Evolutionary conservation across 352 stramenopile genomes (phyloP).

Genomic region (Elongisporangium senticosum): DNA sequence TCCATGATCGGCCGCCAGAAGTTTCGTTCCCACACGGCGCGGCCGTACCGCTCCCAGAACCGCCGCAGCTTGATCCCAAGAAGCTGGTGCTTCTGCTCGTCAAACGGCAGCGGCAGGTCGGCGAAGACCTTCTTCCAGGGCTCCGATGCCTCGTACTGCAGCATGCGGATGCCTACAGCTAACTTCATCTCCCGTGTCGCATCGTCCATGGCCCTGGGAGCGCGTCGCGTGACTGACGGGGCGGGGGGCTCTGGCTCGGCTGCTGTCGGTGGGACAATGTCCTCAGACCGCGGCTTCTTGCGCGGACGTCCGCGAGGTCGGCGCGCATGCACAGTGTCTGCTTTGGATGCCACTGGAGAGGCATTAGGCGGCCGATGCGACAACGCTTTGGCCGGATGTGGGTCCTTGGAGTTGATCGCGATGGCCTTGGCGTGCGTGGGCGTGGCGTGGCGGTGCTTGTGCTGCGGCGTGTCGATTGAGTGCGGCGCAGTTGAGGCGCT

Average conservation of each 20-base stretch:
- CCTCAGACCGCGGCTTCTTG: not conserved
- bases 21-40: constrained; percentile 44
- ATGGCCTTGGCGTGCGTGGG: not conserved
- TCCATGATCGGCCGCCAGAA: constrained; percentile 34
- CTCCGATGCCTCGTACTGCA: constrained; percentile 15
- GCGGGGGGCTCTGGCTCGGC: not conserved
- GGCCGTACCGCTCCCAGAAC: constrained; percentile 35
- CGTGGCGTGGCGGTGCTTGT: not conserved
- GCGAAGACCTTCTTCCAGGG: constrained; percentile 32
- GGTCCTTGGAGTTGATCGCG: no score
- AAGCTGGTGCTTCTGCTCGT: constrained; percentile 13
- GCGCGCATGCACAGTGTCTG: not conserved
- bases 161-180: constrained; percentile 4
- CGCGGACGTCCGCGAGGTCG: not conserved
- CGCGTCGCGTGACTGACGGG: not conserved
- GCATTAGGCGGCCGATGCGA: not conserved
- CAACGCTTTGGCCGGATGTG: not conserved
- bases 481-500: not conserved
- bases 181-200: not conserved
- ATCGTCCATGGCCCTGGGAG: not conserved
- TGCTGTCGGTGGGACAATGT: not conserved
- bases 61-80: constrained; percentile 17
- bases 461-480: not conserved
- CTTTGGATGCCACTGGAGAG: not conserved
- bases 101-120: constrained; percentile 33